Conservation (phyloP, 306 rosid species). For the Citrullus colocynthis region DNA sequence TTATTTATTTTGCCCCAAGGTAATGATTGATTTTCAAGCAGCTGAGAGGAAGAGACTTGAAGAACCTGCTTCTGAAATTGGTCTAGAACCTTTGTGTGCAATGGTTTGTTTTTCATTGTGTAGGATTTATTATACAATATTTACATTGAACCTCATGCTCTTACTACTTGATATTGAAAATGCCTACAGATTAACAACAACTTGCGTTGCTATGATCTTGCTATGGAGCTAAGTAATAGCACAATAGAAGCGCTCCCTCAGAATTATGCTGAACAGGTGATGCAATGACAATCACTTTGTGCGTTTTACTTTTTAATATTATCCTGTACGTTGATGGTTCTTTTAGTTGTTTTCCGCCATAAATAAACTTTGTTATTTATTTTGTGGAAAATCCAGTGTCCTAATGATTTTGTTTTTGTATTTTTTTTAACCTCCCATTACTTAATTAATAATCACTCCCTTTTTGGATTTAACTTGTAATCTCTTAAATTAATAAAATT, state of each 20-base stretch:
- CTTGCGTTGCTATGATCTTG: slow-evolving; percentile 96
- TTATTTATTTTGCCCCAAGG: slow-evolving; percentile 21
- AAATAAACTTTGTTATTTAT: background rate
- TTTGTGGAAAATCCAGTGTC: background rate
- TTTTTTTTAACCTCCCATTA: background rate
- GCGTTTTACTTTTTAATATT: slow-evolving; percentile 6
- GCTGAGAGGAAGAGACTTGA: slow-evolving; percentile 80
- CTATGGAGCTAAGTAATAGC: slow-evolving; percentile 86
- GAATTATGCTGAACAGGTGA: slow-evolving; percentile 89
- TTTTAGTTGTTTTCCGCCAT: background rate
- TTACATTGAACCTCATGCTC: slow-evolving; percentile 6
- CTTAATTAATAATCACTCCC: background rate
- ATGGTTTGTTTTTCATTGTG: slow-evolving; percentile 46
- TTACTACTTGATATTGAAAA: slow-evolving; percentile 1
- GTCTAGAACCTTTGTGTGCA: slow-evolving; percentile 88
- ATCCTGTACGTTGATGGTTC: background rate
- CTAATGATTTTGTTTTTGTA: background rate
- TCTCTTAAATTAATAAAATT: background rate
- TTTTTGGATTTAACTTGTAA: background rate
- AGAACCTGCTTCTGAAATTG: slow-evolving; percentile 96
- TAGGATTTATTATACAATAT: slow-evolving; percentile 8
- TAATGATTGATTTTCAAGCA: slow-evolving; percentile 96
- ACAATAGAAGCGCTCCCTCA: slow-evolving; percentile 87
- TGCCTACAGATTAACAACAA: slow-evolving; percentile 78
- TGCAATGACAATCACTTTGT: slow-evolving; percentile 10